A percentile compares a stretch with the other conserved stretches of the same genome.
Evolutionary conservation across 169 alveolate species (phyloP).

Genomic region (Eimeria necatrix): DNA sequence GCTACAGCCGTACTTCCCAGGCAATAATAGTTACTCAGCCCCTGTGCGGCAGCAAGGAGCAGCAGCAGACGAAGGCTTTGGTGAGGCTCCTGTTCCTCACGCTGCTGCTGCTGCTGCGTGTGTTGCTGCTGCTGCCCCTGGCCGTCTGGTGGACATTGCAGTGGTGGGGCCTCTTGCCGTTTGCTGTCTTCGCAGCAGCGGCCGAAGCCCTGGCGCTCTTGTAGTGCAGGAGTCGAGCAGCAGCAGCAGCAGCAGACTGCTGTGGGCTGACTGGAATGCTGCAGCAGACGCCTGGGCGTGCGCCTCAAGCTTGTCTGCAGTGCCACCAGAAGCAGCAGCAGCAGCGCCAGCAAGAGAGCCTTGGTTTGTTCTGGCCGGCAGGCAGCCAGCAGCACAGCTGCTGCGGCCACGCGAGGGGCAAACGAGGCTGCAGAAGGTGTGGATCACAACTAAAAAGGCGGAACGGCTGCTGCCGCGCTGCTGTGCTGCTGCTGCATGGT

Average conservation of each 20-base stretch:
- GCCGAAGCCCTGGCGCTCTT: neutral
- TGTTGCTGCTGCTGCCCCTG: neutral
- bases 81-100: neutral
- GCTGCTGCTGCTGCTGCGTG: neutral
- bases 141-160: neutral
- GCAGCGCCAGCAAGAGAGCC: neutral
- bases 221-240: neutral
- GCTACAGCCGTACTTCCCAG: neutral
- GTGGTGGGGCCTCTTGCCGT: neutral
- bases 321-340: neutral
- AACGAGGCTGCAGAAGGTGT: neutral
- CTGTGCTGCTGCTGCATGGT: neutral
- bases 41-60: too few relatives aligned
- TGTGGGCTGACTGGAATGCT: neutral
- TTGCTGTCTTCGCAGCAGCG: neutral
- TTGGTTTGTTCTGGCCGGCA: neutral
- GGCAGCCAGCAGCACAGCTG: neutral
- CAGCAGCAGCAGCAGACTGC: neutral
- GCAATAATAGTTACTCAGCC: neutral
- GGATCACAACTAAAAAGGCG: neutral
- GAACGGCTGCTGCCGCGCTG: neutral
- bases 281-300: conserved; percentile 1
- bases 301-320: neutral
- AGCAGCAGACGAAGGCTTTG: too few relatives aligned
- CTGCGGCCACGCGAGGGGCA: neutral